Conservation (phyloP, 495 filamentous ascomycete genomes). For the Podospora fimiseda region DNA sequence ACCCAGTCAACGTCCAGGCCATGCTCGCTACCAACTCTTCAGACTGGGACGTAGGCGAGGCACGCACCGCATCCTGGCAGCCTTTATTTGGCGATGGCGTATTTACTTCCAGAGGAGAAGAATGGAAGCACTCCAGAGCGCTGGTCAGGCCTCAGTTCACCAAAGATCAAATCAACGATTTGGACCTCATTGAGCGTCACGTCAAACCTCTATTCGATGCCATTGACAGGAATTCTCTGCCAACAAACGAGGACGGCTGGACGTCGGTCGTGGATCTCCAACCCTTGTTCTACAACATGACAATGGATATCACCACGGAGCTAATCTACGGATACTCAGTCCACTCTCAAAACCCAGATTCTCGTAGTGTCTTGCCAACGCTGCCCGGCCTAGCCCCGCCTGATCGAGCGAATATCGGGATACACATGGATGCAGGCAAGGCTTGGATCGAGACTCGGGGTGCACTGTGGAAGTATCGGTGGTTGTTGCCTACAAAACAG, state of each 20-base stretch:
- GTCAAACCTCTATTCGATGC: slow-evolving; percentile 42
- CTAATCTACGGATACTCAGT: slow-evolving; percentile 62
- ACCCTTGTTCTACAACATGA: slow-evolving; percentile 57
- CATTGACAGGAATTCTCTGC: slow-evolving; percentile 12
- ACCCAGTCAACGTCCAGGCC: slow-evolving; percentile 58
- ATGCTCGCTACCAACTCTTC: slow-evolving; percentile 54
- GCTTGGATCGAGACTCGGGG: slow-evolving; percentile 38
- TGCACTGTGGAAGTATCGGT: slow-evolving; percentile 40
- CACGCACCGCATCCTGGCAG: slow-evolving; percentile 40
- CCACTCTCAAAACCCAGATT: slow-evolving; percentile 22
- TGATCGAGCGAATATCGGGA: slow-evolving; percentile 29
- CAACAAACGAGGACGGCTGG: slow-evolving; percentile 12
- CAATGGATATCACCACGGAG: slow-evolving; percentile 65
- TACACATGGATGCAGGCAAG: slow-evolving; percentile 44
- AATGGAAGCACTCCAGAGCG: slow-evolving; percentile 59
- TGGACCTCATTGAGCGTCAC: slow-evolving; percentile 55
- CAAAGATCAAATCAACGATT: slow-evolving; percentile 53
- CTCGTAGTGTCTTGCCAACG: slow-evolving; percentile 12
- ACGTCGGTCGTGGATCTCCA: slow-evolving; percentile 49
- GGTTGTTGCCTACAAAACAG: slow-evolving; percentile 37
- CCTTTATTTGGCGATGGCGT: slow-evolving; percentile 63
- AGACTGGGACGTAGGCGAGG: slow-evolving; percentile 53
- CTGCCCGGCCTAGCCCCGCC: slow-evolving; percentile 9
- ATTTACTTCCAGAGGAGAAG: slow-evolving; percentile 60
- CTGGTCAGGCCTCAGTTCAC: slow-evolving; percentile 60